Evolutionary conservation across 805 yeast species (phyloP).

Genomic region (Metschnikowia bowlesiae): DNA sequence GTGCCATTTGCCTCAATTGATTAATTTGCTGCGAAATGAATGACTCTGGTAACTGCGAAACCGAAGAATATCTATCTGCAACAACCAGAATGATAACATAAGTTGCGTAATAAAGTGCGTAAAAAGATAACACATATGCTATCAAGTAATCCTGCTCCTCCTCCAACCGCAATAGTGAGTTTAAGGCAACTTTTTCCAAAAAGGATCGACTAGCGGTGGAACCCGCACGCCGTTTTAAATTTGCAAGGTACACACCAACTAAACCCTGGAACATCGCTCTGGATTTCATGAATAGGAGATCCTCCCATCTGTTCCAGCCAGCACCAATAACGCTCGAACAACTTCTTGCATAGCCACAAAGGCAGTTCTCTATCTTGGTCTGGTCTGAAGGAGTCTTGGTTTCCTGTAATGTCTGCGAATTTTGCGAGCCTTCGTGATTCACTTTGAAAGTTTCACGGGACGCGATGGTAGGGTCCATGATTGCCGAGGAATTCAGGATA

Average conservation of each 20-base stretch:
- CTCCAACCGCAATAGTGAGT: neutral
- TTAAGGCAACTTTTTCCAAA: neutral
- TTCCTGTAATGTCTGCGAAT: neutral
- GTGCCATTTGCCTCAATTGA: neutral
- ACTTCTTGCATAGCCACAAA: neutral
- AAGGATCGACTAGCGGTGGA: neutral
- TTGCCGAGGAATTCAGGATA: neutral
- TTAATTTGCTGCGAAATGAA: neutral
- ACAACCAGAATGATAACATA: neutral
- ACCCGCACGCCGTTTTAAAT: neutral
- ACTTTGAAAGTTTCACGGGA: neutral
- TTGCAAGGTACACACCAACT: neutral
- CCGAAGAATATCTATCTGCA: neutral
- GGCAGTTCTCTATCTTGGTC: neutral
- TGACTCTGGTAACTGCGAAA: neutral
- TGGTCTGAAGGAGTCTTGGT: neutral
- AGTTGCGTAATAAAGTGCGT: neutral
- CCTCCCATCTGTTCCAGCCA: neutral
- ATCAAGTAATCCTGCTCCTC: neutral
- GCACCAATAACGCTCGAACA: neutral
- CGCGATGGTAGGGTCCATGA: neutral
- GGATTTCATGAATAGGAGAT: neutral
- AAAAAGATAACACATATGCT: neutral
- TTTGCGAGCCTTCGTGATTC: neutral
- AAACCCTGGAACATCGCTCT: neutral